These are phyloP conservation scores for Nicotiana noctiflora DNA, from an alignment of 257 asterid genomes.

Conservation along the genomic window DNA sequence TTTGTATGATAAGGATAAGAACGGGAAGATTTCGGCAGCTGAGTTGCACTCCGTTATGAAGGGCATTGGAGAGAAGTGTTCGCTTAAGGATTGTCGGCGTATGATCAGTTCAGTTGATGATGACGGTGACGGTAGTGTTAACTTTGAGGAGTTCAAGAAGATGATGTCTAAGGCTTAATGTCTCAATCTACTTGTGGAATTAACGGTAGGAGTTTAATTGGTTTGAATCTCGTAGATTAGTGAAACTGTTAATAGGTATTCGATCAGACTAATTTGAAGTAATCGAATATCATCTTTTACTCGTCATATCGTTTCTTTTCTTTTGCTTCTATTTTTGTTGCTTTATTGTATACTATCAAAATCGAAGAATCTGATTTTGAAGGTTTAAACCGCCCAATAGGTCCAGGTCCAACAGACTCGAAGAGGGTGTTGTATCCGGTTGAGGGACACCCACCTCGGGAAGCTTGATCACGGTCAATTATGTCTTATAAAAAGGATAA, in stretches of 20 bases:
- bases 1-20: constrained; percentile 69
- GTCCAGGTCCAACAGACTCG: too few species aligned
- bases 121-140: constrained; percentile 84
- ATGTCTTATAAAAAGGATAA: too few species aligned
- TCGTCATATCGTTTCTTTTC: too few species aligned
- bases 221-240: background rate
- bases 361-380: too few species aligned
- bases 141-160: constrained; percentile 80
- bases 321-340: too few species aligned
- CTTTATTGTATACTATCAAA: too few species aligned
- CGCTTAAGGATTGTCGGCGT: constrained; percentile 58
- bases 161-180: constrained; percentile 48
- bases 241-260: background rate
- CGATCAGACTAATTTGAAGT: background rate
- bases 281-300: too few species aligned
- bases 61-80: constrained; percentile 67
- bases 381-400: too few species aligned
- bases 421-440: too few species aligned
- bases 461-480: too few species aligned
- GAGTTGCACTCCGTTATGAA: constrained; percentile 62
- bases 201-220: constrained; percentile 6
- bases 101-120: constrained; percentile 77
- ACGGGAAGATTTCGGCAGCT: constrained; percentile 68
- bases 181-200: background rate
- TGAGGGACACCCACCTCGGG: too few species aligned